Base-by-base conservation (phyloP, 2,329 filamentous ascomycete species). In the Lanzia echinophila region DNA sequence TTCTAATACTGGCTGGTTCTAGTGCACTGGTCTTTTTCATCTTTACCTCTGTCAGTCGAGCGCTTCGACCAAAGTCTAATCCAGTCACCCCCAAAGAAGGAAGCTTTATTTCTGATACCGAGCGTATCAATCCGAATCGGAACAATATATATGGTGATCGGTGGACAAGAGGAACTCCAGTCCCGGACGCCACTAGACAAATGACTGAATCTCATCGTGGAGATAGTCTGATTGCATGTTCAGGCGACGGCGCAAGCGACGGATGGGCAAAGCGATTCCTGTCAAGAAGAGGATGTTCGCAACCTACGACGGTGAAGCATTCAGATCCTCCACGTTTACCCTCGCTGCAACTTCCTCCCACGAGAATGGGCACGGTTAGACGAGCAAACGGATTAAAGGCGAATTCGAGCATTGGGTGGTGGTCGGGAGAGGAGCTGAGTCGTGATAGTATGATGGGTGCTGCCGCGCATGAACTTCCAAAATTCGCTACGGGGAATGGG, bases 1-100 rank as follows among this genome's bases (percentile, higher is more conserved):
- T 54, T 6, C 17, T 54, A 2, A 28, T 54, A 20, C 28, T 49
- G 1, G 44, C 51, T 12, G 51, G 36, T 3, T 20, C 50, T 1
- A 39, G 51, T n/a, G 39, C 45, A 19, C 34, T 50, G 12, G 7
- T 54, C 8, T 54, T 54, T 22, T 38, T 48, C 20, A 19, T 54
- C 7, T 15, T 54, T 6, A 50, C 51, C 6, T 54, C 36, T 38
- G 17, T 43, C 28, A 48, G 38, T 24, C 36, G 38, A 38, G 45
- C 45, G 6, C 3, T 38, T 15, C 11, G 38, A 20, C 51, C 51
- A 2, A 50, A 44, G 38, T 42, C 43, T 6, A 24, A 28, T 8
- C 43, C 50, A 3, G 47, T 53, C 15, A 41, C 39, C 7, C 6
- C n/a, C 4, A 12, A 20, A 22, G 39, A 42, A 20, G 19, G 39